Base-by-base conservation (phyloP, 2,329 filamentous ascomycete species). In the Trichothecium roseum region DNA sequence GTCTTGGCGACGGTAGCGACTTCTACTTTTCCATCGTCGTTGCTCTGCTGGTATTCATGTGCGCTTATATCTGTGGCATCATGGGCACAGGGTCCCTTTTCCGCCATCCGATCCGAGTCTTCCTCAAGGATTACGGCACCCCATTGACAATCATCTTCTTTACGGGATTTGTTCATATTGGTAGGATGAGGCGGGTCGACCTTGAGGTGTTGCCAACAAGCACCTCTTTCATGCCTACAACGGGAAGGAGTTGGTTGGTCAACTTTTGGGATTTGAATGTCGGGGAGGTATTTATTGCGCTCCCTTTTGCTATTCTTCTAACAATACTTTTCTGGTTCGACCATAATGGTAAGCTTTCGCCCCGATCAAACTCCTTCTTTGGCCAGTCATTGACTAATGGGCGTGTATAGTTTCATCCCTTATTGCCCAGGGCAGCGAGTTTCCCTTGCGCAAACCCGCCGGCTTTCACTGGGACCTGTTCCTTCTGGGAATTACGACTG, bases 281-380 rank as follows among this genome's bases (percentile, higher is more conserved):
- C 5, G 70, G 68, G 1, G 79, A 93, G 38, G 68, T 91, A 6
- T 94, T 94, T 52, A 65, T 87, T 30, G 86, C 87, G 2, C 72
- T 93, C n/a, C 87, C 87, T 0, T 94, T 94, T 60, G 86, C 84
- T 1, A 51, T 93, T 24, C 64, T 94, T 2, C 64, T 94, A 13
- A 94, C 86, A 0, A 78, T 93, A 16, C 61, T 94, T 4, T 94
- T 94, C 53, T 93, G 82, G 63, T 93, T 91, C 53, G 86, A 93
- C 50, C 86, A 93, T 51, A 93, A 91, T 46, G 81, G 81, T 84
- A 62, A 41, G 63, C 43, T 5, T 33, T 4, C 28, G 8, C 31
- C 27, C 32, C 20, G 10, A 24, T 6, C 6, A 24, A 24, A 6
- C 6, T 24, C 6, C 6, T 9, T 12, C 3, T 34, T 17, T 24